A percentile compares a stretch with the other conserved stretches of the same genome.
These are phyloP conservation scores for Malassezia caprae DNA, from an alignment of 1,284 basidiomycete species.

Conservation along the genomic window DNA sequence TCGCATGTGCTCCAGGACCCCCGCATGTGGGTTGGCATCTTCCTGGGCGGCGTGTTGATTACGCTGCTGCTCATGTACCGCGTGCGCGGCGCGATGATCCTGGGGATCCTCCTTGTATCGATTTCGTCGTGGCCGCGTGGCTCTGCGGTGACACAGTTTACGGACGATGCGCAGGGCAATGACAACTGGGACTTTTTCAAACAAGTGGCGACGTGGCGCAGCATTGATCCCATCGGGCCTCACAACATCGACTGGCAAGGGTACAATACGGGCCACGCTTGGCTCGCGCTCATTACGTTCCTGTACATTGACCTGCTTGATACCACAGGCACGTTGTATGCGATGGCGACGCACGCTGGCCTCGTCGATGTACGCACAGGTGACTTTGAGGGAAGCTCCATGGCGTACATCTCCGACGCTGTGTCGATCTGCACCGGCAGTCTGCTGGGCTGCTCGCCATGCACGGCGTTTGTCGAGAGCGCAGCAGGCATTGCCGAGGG, in stretches of 20 bases:
- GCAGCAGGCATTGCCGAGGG: slow-evolving; percentile 59
- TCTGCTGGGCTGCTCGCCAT: slow-evolving; percentile 73
- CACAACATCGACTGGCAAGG: slow-evolving; percentile 55
- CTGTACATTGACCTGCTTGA: slow-evolving; percentile 64
- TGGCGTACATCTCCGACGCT: slow-evolving; percentile 62
- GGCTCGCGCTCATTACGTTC: slow-evolving; percentile 73
- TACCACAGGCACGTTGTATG: slow-evolving; percentile 65
- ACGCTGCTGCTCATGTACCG: slow-evolving; percentile 66
- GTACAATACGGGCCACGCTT: slow-evolving; percentile 62
- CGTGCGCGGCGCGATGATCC: slow-evolving; percentile 70
- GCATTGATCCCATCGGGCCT: slow-evolving; percentile 49
- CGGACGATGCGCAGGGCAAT: slow-evolving; percentile 61
- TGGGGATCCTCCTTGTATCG: slow-evolving; percentile 69
- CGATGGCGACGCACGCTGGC: slow-evolving; percentile 85
- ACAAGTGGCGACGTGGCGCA: slow-evolving; percentile 63
- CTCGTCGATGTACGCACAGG: slow-evolving; percentile 71
- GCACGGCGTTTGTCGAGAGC: slow-evolving; percentile 76
- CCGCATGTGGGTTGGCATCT: slow-evolving; percentile 78
- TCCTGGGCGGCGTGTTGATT: slow-evolving; percentile 63
- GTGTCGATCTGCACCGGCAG: slow-evolving; percentile 71
- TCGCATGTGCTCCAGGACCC: slow-evolving; percentile 63
- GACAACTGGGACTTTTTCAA: slow-evolving; percentile 75
- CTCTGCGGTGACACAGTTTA: slow-evolving; percentile 71
- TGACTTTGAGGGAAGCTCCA: slow-evolving; percentile 75
- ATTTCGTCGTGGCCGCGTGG: slow-evolving; percentile 77